Evolutionary conservation across 768 basidiomycete genomes (phyloP), one percentile per base, ranked within the genome.

Genomic region (Boletus tomentosulus): DNA sequence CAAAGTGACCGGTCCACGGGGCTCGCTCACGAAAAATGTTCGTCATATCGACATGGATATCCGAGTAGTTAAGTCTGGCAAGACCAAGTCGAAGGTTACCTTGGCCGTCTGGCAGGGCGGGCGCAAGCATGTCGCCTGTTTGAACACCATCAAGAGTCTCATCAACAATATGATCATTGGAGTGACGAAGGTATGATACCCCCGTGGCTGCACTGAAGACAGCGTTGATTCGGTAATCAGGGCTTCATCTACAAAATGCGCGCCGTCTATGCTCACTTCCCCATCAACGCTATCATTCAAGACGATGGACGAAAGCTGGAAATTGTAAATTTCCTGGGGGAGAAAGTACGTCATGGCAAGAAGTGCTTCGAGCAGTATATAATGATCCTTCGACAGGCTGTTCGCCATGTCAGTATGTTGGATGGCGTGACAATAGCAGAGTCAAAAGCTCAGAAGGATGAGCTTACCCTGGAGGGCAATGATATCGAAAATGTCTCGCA

Each of bases 211-310:
- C 15, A 13, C 43, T 37, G 54, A 45, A 53, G 49, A 41, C n/a
- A 42, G 44, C 6, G 11, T 24, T 61, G 34, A 63, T 33, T 12
- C 15, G 11, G 25, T 13, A 44, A 50, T 41, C 62, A 95, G 95
- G 97, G 97, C 58, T 99, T 98, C 86, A 85, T 86, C 65, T 99
- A 99, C 84, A 99, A 98, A 87, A 98, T 99, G 96, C 92, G 95
- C 64, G 83, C 93, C 27, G 97, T 99, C 49, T 99, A 98, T 69
- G 97, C 97, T 64, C 97, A 99, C 80, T 99, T 99, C 81, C 97
- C 97, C 57, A 97, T 99, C 82, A 99, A 99, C 80, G 87, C 88
- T 71, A 96, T 97, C 71, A 91, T 96, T 66, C 86, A 89, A 71
- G 84, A 89, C 8, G 71, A 72, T 55, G 92, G 89, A 50, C 71